A percentile compares a stretch with the other conserved stretches of the same genome.
These are phyloP conservation scores for Russula foetens DNA, from an alignment of 768 basidiomycete genomes.

Conservation along the genomic window DNA sequence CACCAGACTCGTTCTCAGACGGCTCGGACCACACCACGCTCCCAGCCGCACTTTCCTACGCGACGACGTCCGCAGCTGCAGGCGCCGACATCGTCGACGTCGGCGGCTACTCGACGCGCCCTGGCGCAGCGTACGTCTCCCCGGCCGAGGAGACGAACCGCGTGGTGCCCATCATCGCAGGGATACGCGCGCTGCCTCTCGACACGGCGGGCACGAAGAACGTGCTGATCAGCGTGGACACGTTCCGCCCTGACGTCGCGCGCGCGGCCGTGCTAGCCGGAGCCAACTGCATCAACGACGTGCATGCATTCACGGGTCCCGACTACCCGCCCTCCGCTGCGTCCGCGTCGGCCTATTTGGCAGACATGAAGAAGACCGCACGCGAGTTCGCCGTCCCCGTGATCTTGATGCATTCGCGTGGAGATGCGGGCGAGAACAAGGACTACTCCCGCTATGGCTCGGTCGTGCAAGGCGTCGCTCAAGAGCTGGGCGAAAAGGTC, in stretches of 20 bases:
- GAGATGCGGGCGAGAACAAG: slow-evolving; percentile 71
- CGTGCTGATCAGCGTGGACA: slow-evolving; percentile 74
- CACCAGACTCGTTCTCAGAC: slow-evolving; percentile 96
- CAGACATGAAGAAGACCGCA: slow-evolving; percentile 58
- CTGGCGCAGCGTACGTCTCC: slow-evolving; percentile 60
- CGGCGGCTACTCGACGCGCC: slow-evolving; percentile 91
- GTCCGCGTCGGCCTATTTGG: slow-evolving; percentile 35
- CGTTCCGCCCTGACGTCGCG: slow-evolving; percentile 80
- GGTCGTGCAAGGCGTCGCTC: slow-evolving; percentile 58
- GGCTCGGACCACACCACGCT: slow-evolving; percentile 53
- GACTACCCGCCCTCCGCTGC: slow-evolving; percentile 32
- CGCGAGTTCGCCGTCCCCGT: slow-evolving; percentile 66
- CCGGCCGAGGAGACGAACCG: slow-evolving; percentile 62
- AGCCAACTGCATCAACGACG: slow-evolving; percentile 92
- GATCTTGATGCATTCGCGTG: slow-evolving; percentile 91
- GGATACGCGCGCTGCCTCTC: slow-evolving; percentile 36
- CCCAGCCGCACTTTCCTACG: slow-evolving; percentile 47
- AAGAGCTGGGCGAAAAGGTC: slow-evolving; percentile 66
- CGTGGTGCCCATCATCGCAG: slow-evolving; percentile 62
- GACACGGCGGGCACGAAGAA: slow-evolving; percentile 8
- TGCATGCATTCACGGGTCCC: slow-evolving; percentile 69
- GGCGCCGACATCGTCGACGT: slow-evolving; percentile 83
- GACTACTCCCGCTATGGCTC: slow-evolving; percentile 40
- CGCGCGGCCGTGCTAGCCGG: slow-evolving; percentile 67
- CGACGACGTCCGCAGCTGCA: slow-evolving; percentile 36